Evolutionary conservation across 495 filamentous ascomycete species (phyloP).

Genomic region (Acidiella bohemica): DNA sequence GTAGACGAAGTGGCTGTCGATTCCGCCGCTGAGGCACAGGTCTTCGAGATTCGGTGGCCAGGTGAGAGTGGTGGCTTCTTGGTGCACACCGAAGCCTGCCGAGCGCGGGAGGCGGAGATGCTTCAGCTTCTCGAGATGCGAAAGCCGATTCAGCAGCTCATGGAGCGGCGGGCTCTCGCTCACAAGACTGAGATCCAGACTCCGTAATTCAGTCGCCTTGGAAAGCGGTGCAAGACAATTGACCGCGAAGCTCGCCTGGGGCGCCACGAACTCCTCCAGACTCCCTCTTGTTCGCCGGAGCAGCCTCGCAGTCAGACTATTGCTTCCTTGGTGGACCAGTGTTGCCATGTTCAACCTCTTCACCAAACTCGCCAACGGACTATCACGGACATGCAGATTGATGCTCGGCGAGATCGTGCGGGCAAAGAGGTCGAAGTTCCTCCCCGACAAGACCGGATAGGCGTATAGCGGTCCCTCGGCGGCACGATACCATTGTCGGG

Average conservation of each 20-base stretch:
- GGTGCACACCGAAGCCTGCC: constrained; percentile 28
- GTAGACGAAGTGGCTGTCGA: constrained; percentile 32
- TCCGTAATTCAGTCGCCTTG: constrained; percentile 43
- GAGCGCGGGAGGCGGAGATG: constrained; percentile 43
- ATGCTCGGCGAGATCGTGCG: constrained; percentile 49
- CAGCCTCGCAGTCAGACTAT: constrained; percentile 50
- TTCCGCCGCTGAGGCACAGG: constrained; percentile 33
- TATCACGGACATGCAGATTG: constrained; percentile 40
- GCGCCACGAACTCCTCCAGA: constrained; percentile 50
- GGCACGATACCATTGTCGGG: constrained; percentile 50
- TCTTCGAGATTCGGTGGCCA: constrained; percentile 37
- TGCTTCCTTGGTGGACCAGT: constrained; percentile 52
- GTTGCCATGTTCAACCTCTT: constrained; percentile 42
- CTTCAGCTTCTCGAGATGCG: constrained; percentile 35
- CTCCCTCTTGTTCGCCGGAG: constrained; percentile 44
- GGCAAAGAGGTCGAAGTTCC: constrained; percentile 46
- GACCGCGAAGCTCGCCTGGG: constrained; percentile 48
- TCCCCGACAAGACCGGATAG: constrained; percentile 37
- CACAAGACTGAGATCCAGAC: constrained; percentile 49
- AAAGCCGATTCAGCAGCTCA: constrained; percentile 40
- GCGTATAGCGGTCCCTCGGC: constrained; percentile 44
- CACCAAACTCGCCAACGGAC: constrained; percentile 43
- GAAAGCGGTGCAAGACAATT: constrained; percentile 51
- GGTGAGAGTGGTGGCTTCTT: constrained; percentile 9
- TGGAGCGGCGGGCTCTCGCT: constrained; percentile 39